Evolutionary conservation across 202 grass and related monocot genomes (phyloP).

Genomic region (Hordeum pubiflorum): DNA sequence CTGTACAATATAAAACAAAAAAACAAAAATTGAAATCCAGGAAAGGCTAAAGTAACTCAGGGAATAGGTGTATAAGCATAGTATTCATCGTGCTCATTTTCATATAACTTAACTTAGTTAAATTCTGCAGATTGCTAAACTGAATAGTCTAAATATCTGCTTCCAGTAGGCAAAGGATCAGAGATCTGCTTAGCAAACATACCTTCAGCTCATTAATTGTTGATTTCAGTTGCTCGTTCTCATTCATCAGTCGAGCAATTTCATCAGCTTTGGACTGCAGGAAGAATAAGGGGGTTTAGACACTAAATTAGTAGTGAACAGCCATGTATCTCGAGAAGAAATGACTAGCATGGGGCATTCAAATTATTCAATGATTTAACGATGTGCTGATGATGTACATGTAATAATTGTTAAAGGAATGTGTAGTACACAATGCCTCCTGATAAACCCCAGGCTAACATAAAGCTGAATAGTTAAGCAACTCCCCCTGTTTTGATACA

Average conservation of each 20-base stretch:
- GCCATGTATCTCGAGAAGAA: not conserved
- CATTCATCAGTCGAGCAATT: constrained; percentile 89
- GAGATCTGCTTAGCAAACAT: constrained; percentile 31
- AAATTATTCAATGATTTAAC: constrained; percentile 10
- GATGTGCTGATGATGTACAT: not conserved
- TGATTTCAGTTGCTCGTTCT: constrained; percentile 81
- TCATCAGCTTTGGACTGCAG: constrained; percentile 96
- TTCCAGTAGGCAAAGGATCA: constrained; percentile 13
- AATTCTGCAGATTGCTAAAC: not conserved
- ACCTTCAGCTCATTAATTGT: constrained; percentile 92
- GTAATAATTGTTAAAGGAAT: not conserved
- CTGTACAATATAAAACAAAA: constrained; percentile 37
- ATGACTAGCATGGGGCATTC: not conserved
- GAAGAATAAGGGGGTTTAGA: constrained; percentile 20
- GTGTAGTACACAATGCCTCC: not conserved
- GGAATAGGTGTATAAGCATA: not conserved
- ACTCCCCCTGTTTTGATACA: not conserved
- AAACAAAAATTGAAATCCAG: constrained; percentile 23
- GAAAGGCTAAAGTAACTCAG: not conserved
- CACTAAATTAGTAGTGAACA: not conserved
- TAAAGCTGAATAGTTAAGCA: not conserved
- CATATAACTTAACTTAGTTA: constrained; percentile 2
- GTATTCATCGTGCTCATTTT: not conserved
- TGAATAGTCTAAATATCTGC: not conserved
- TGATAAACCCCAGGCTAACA: not conserved